These are phyloP conservation scores for Cytospora paraplurivora DNA, from an alignment of 2,329 filamentous ascomycete species.

Conservation along the genomic window DNA sequence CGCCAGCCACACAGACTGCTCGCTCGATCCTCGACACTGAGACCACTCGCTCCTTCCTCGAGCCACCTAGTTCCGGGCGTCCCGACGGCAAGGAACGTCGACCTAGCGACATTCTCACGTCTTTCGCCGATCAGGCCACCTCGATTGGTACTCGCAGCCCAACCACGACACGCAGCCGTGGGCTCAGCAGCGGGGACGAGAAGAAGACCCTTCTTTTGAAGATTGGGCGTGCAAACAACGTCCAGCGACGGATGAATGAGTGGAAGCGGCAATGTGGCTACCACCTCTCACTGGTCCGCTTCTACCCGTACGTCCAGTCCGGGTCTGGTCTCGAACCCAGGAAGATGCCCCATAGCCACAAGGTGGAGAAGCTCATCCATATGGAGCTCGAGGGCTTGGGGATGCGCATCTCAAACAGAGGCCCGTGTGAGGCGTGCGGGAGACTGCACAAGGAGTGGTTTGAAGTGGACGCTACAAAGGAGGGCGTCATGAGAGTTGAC, in stretches of 20 bases:
- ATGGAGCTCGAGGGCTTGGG: conserved; percentile 75
- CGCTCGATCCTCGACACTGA: conserved; percentile 60
- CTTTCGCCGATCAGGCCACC: conserved; percentile 45
- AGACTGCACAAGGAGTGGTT: conserved; percentile 95
- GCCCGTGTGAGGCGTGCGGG: conserved; percentile 71
- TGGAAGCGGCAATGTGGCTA: conserved; percentile 95
- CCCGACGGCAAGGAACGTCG: conserved; percentile 44
- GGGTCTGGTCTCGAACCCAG: conserved; percentile 47
- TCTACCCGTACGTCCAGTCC: conserved; percentile 78
- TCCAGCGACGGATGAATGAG: conserved; percentile 86
- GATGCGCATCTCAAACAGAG: conserved; percentile 51
- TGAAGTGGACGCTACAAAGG: conserved; percentile 61
- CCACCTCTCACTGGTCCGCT: conserved; percentile 82
- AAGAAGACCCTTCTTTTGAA: conserved; percentile 68
- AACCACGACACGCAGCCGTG: conserved; percentile 26
- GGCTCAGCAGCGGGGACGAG: conserved; percentile 32
- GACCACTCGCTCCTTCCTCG: conserved; percentile 61
- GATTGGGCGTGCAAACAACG: conserved; percentile 73
- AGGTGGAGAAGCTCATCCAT: conserved; percentile 88
- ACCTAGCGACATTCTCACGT: conserved; percentile 57
- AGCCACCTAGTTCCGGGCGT: conserved; percentile 44
- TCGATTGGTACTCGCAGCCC: conserved; percentile 31
- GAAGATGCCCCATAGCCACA: conserved; percentile 83
- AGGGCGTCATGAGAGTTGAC: conserved; percentile 47
- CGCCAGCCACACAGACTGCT: conserved; percentile 60